Percentiles rank a stretch among this genome's conserved stretches.
Conservation (phyloP, 257 asterid genomes). For the Solanum piurae region DNA sequence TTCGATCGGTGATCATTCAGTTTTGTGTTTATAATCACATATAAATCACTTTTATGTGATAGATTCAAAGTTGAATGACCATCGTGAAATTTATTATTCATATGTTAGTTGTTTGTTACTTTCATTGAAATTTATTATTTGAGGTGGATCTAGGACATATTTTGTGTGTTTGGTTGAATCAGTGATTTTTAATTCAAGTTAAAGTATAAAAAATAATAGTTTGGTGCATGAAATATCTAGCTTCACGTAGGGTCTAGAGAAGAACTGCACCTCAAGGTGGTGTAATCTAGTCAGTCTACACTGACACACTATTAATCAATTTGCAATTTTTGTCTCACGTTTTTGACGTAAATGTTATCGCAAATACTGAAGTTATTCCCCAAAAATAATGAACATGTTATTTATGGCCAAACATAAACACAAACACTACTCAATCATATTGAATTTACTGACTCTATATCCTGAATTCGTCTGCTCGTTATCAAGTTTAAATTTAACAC, state of each 20-base stretch:
- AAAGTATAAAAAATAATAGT: not conserved
- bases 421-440: not conserved
- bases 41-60: not conserved
- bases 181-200: not conserved
- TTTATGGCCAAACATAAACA: not conserved
- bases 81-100: not conserved
- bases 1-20: too few relatives aligned
- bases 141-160: too few relatives aligned
- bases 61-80: not conserved
- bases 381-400: not conserved
- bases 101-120: not conserved
- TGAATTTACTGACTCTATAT: not conserved
- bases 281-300: not conserved
- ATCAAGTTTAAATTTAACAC: not conserved
- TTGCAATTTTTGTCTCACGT: rapidly evolving
- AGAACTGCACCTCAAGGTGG: not conserved
- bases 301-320: not conserved
- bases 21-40: too few relatives aligned
- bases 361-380: not conserved
- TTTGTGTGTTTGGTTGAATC: not conserved
- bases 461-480: not conserved
- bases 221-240: not conserved
- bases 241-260: not conserved
- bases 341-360: too few relatives aligned
- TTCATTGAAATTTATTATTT: not conserved